These are phyloP conservation scores for Venturiaceae sp. DNA, from an alignment of 2,329 filamentous ascomycete species.

Conservation along the genomic window DNA sequence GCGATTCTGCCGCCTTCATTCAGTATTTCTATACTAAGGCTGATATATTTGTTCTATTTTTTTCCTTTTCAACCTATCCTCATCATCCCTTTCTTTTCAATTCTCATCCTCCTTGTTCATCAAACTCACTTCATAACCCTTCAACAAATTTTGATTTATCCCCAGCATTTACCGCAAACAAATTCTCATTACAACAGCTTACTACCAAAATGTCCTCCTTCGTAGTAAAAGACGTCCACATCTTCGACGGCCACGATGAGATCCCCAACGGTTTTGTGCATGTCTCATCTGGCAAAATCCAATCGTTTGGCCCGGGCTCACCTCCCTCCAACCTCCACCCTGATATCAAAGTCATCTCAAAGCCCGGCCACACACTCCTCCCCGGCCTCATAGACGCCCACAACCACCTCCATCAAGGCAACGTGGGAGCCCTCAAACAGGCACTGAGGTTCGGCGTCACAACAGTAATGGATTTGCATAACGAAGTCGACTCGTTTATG, in stretches of 20 bases:
- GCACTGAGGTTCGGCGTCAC: constrained; percentile 41
- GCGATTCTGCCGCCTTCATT: too few species aligned
- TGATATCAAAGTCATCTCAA: constrained; percentile 24
- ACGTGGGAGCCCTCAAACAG: constrained; percentile 30
- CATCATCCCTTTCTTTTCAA: too few species aligned
- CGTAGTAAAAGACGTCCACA: constrained; percentile 31
- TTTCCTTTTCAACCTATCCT: too few species aligned
- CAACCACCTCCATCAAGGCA: constrained; percentile 35
- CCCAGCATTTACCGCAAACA: not conserved
- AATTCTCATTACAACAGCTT: not conserved
- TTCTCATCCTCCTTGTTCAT: too few species aligned
- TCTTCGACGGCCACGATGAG: constrained; percentile 36
- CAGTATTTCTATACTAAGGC: too few species aligned
- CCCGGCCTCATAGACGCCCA: constrained; percentile 43
- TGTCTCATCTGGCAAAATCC: constrained; percentile 32
- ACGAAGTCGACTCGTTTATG: constrained; percentile 19
- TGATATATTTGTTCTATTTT: too few species aligned
- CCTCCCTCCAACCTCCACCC: not conserved
- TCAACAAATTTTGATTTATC: not conserved
- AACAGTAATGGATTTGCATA: constrained; percentile 42
- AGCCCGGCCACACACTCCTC: constrained; percentile 36
- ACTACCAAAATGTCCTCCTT: constrained; percentile 14
- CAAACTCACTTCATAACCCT: not conserved
- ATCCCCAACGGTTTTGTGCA: constrained; percentile 31
- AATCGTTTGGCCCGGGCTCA: not conserved